phyloP scores from a whole-genome alignment of 352 stramenopile species.

The Thraustochytrium sp. region DNA sequence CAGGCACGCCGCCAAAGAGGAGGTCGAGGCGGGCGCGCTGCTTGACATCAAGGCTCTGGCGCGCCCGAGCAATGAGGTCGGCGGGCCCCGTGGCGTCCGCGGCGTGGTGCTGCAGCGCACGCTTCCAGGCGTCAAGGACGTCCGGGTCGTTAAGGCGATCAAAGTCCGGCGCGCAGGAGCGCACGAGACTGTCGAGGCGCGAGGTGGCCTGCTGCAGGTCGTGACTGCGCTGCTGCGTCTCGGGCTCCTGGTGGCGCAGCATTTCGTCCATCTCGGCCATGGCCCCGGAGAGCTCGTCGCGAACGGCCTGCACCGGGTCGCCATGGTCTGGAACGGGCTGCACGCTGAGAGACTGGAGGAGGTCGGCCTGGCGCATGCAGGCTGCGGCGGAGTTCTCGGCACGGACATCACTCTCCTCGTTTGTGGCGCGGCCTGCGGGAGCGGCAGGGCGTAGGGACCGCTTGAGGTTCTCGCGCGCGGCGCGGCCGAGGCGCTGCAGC shows the following conservation, averaged over 20 bases:
- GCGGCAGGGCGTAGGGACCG: too few relatives aligned
- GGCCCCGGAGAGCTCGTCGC: neutral
- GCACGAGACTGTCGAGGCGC: neutral
- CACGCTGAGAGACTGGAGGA: neutral
- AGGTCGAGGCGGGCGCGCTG: neutral
- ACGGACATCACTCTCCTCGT: too few relatives aligned
- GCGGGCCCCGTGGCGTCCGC: neutral
- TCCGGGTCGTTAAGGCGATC: constrained; percentile 12
- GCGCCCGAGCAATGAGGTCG: neutral
- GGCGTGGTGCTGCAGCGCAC: neutral
- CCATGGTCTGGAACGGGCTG: neutral
- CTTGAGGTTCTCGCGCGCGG: neutral
- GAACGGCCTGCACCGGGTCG: neutral
- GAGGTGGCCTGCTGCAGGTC: neutral
- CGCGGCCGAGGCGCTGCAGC: neutral
- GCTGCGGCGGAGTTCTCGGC: too few relatives aligned
- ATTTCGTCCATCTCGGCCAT: neutral
- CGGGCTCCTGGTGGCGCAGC: constrained; percentile 1
- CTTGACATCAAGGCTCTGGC: neutral
- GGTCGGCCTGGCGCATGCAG: neutral
- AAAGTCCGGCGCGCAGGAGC: neutral
- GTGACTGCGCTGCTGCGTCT: neutral
- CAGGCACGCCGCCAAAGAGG: neutral
- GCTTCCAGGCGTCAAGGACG: neutral
- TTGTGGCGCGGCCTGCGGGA: too few relatives aligned